Evolutionary conservation across 1,284 basidiomycete genomes (phyloP).

Genomic region (Vanrija sp.): DNA sequence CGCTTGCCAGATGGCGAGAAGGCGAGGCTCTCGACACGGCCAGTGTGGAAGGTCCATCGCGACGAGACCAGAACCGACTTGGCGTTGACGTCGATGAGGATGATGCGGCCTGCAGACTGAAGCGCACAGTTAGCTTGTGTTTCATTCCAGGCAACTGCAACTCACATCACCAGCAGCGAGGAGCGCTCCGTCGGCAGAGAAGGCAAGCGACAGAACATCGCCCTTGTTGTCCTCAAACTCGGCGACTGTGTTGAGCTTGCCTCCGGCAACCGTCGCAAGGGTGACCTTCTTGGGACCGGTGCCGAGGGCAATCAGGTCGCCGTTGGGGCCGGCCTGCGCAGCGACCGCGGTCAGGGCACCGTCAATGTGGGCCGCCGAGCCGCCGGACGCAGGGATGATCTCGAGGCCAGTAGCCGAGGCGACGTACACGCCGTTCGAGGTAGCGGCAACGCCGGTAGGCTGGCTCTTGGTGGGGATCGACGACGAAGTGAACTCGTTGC

Average conservation of each 20-base stretch:
- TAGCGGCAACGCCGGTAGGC: slow-evolving; percentile 68
- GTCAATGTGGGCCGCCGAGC: slow-evolving; percentile 17
- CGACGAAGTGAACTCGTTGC: slow-evolving; percentile 53
- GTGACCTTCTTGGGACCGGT: slow-evolving; percentile 58
- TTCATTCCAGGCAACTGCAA: slow-evolving; percentile 43
- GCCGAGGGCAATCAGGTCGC: slow-evolving; percentile 38
- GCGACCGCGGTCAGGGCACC: slow-evolving; percentile 37
- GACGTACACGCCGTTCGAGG: slow-evolving; percentile 61
- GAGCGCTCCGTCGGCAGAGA: slow-evolving; percentile 70
- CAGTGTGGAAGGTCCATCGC: slow-evolving; percentile 86
- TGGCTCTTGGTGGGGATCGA: slow-evolving; percentile 57
- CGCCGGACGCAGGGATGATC: slow-evolving; percentile 40
- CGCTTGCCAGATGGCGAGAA: slow-evolving; percentile 73
- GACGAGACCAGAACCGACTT: slow-evolving; percentile 63
- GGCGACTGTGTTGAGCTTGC: slow-evolving; percentile 26
- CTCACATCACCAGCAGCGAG: slow-evolving; percentile 71
- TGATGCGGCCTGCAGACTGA: slow-evolving; percentile 35
- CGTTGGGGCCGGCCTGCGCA: slow-evolving; percentile 22
- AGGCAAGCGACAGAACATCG: slow-evolving; percentile 69
- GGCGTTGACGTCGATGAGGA: slow-evolving; percentile 58
- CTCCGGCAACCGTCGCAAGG: slow-evolving; percentile 17
- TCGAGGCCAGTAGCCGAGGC: slow-evolving; percentile 65
- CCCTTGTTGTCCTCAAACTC: slow-evolving; percentile 68
- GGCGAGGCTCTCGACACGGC: slow-evolving; percentile 70
- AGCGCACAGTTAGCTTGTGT: slow-evolving; percentile 9